Base-by-base conservation (phyloP, 257 asterid genomes). In the Cruciata laevipes region DNA sequence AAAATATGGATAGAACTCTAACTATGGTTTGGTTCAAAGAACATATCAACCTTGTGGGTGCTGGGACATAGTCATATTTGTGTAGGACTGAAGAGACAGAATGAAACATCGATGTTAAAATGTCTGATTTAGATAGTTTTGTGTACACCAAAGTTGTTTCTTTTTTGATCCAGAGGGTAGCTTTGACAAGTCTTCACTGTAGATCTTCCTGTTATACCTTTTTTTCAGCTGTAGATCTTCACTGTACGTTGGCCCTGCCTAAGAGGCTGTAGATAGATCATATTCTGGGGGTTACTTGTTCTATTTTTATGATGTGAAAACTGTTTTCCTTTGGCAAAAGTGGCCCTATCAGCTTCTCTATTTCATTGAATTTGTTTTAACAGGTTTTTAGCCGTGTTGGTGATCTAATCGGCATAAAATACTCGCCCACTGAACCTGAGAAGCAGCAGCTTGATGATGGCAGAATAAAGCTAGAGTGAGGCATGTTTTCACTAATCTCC, bases 371-470 rank as follows among this genome's bases (percentile, higher is more conserved):
- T n/a, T 58, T 35, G 62, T 14, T 21, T 60, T 35, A 14, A 37
- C 82, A 90, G 97, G 95, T 90, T 55, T 77, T 91, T 69, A 84
- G 95, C 77, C 72, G 69, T 18, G 96, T 91, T 12, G 98, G 98
- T 47, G 97, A 89, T 74, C 69, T 91, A 71, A 76, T 87, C 55
- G 98, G 98, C 44, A 83, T 91, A 63, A 91, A 91, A 69, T 91
- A 91, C 76, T 91, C 89, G 66, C 97, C 96, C 0, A 88, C 95
- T 0, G 98, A 89, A 83, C 96, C 97, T 13, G 69, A 77, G 65
- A 91, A 89, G 78, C 86, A 77, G 74, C 85, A 85, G 81, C 82
- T 81, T 78, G 96, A 87, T 77, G 90, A 80, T 61, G 85, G 66
- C 64, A 63, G 89, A 69, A 75, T 79, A 51, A 90, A 87, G 87